Conservation (phyloP, 306 rosid species). For the Cercis canadensis region DNA sequence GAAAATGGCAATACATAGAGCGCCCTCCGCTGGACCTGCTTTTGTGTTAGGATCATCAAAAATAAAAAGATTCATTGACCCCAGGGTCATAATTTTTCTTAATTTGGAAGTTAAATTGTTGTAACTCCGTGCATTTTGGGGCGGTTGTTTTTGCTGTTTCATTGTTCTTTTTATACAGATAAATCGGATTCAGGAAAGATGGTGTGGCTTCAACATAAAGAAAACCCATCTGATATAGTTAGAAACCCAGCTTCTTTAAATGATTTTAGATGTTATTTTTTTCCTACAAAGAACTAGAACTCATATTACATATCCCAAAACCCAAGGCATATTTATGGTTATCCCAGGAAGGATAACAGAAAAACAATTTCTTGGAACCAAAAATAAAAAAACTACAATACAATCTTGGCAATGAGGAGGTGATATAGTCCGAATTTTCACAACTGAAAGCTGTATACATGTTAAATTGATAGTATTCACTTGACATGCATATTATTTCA, state of each 20-base stretch:
- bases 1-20: constrained; percentile 69
- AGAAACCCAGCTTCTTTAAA: constrained; percentile 21
- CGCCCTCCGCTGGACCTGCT: constrained; percentile 85
- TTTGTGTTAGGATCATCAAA: constrained; percentile 52
- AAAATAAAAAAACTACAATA: too few relatives aligned
- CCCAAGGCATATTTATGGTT: too few relatives aligned
- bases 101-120: constrained; percentile 34
- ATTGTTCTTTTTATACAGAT: constrained; percentile 31
- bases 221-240: constrained; percentile 21
- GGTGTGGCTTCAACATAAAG: constrained; percentile 44
- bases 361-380: too few relatives aligned
- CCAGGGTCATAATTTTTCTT: constrained; percentile 30
- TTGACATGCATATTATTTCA: too few relatives aligned
- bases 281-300: too few relatives aligned
- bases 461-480: too few relatives aligned
- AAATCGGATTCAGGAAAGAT: constrained; percentile 34
- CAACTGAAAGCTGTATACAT: too few relatives aligned
- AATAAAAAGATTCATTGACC: neutral
- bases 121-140: constrained; percentile 51
- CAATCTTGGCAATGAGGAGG: too few relatives aligned
- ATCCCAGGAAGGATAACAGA: too few relatives aligned
- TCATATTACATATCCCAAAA: too few relatives aligned
- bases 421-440: too few relatives aligned
- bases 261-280: constrained; percentile 29
- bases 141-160: constrained; percentile 32